Conservation (phyloP, 2,329 filamentous ascomycete species). For the Metarhizium brunneum region DNA sequence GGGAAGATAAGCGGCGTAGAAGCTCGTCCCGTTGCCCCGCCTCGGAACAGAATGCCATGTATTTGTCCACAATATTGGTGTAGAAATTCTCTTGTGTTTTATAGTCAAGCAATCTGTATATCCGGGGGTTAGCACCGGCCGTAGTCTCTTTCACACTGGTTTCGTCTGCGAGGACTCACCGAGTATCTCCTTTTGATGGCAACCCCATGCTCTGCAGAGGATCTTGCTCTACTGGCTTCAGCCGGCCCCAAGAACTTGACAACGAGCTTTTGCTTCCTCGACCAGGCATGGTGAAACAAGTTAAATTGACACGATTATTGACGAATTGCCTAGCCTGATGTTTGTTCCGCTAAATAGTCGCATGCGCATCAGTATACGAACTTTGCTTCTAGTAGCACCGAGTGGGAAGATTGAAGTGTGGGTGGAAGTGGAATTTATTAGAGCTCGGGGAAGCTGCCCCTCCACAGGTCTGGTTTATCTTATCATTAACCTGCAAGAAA, state of each 20-base stretch:
- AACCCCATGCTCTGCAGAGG: constrained; percentile 74
- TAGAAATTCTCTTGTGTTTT: constrained; percentile 81
- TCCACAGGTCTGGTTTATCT: neutral
- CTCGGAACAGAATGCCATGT: constrained; percentile 79
- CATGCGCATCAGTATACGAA: neutral
- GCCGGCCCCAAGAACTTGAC: constrained; percentile 55
- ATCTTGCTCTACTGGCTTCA: constrained; percentile 68
- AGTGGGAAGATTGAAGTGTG: neutral
- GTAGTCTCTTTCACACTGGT: neutral
- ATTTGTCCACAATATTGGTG: constrained; percentile 76
- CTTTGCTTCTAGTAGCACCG: no score
- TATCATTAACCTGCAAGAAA: no score
- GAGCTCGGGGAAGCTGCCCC: no score
- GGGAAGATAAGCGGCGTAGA: constrained; percentile 62
- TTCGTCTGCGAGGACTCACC: constrained; percentile 38
- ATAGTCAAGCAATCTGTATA: constrained; percentile 58
- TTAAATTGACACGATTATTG: no score
- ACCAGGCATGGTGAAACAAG: constrained; percentile 6
- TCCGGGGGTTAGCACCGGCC: neutral
- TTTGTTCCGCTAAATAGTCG: neutral
- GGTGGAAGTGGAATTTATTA: no score
- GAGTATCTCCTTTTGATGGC: constrained; percentile 82
- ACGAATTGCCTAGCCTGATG: neutral
- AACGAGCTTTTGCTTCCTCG: constrained; percentile 19
- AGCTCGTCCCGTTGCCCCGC: constrained; percentile 64